A percentile compares a stretch with the other conserved stretches of the same genome.
These are phyloP conservation scores for slime mould (Dictyostelium discoideum) DNA, from an alignment of 78 protist species.

Conservation along the genomic window dicty_2.7 NC_007091.3:1821001-1821500, in stretches of 20 bases:
- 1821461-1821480: neutral
- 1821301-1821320: neutral
- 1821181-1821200: constrained; percentile 13
- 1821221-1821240: neutral
- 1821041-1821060: neutral
- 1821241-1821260: neutral
- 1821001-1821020: neutral
- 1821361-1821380: neutral
- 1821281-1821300: neutral
- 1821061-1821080: neutral
- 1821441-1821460: neutral
- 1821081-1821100: neutral
- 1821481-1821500: neutral
- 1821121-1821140: no score
- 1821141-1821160: neutral
- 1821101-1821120: no score
- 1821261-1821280: neutral
- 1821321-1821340: neutral
- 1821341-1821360: neutral
- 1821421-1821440: constrained; percentile 20
- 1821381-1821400: neutral
- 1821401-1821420: neutral
- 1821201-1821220: neutral
- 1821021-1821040: constrained; percentile 13
- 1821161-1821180: no score